Evolutionary conservation across 208 protist genomes (phyloP), one percentile per base, ranked within the genome.

Genomic region (Leishmania gerbilli): DNA sequence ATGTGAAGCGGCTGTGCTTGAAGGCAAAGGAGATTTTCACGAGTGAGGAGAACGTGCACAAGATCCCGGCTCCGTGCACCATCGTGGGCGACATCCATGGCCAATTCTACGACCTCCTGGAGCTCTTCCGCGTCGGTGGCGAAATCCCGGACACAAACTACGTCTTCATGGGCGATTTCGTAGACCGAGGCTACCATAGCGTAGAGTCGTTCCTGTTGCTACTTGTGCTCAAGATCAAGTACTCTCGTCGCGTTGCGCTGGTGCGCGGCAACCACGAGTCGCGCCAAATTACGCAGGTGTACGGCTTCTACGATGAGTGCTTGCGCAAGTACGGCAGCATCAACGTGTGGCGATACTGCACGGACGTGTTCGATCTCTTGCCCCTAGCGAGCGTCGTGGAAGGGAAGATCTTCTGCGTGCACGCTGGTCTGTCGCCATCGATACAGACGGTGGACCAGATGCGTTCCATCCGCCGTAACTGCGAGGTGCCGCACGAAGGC

Each of bases 251-350:
- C n/a, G 98, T 99, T 31, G 97, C 95, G 17, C 92, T 99, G 37
- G 95, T 99, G 42, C 98, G 99, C 56, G 98, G 98, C 47, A 99
- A 99, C 88, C 98, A 99, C 89, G 96, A 98, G 84, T 97, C 92
- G 13, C 91, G 98, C 31, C 98, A 99, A 87, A 99, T 99, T 82
- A 99, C 98, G 56, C 95, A 98, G 84, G 96, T 98, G 45, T 99
- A 99, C 91, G 99, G 99, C 53, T 99, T 99, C 87, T 99, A 99
- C 89, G 99, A 99, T 87, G 99, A 99, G 87, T 99, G 99, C 84
- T 89, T 99, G 76, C 92, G 98, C 76, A 99, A 99, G 93, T 99
- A 99, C 87, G 99, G 99, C 49, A 98, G 94, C 67, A 99, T 99
- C n/a, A 99, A 99, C 83, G 99, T 99, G 42, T 99, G 99, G 99